Evolutionary conservation across 164 flowering plant species (phyloP).

Genomic region (Akebia trifoliata): DNA sequence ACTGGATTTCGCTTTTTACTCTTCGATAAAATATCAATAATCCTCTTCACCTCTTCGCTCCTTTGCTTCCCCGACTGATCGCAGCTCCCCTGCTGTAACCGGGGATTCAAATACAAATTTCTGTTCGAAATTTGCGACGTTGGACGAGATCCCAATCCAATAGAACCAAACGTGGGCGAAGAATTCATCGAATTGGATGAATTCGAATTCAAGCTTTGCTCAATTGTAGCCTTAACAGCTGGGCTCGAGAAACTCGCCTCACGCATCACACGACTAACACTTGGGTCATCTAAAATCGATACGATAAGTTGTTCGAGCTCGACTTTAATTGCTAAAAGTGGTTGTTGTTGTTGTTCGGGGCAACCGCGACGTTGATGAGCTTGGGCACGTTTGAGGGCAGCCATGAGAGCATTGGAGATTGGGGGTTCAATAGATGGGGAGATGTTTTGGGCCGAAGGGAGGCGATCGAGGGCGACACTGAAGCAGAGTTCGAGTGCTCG

Average conservation of each 20-base stretch:
- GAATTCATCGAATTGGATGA: conserved; percentile 47
- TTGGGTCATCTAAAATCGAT: conserved; percentile 90
- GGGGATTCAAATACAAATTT: conserved; percentile 68
- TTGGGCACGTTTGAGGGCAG: conserved; percentile 94
- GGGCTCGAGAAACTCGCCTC: conserved; percentile 98
- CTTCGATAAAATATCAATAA: conserved; percentile 57
- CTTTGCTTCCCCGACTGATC: conserved; percentile 36
- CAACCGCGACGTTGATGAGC: conserved; percentile 97
- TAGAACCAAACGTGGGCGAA: conserved; percentile 8
- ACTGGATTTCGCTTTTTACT: conserved; percentile 75
- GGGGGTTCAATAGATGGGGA: conserved; percentile 68
- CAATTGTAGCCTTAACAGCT: conserved; percentile 88
- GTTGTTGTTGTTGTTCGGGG: conserved; percentile 98
- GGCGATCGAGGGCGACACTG: conserved; percentile 90
- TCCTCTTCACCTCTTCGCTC: conserved; percentile 57
- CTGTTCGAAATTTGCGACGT: conserved; percentile 25
- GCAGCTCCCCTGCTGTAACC: conserved; percentile 37
- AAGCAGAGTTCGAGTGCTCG: conserved; percentile 97
- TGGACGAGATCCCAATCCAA: conserved; percentile 32
- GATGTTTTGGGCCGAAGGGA: conserved; percentile 60
- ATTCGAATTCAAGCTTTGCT: too few relatives aligned
- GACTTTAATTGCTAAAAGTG: conserved; percentile 86
- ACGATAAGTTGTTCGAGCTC: conserved; percentile 93
- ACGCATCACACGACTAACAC: conserved; percentile 94
- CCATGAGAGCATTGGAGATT: conserved; percentile 88